phyloP scores from a whole-genome alignment of 306 rosid species.

The Vicia faba region DNA sequence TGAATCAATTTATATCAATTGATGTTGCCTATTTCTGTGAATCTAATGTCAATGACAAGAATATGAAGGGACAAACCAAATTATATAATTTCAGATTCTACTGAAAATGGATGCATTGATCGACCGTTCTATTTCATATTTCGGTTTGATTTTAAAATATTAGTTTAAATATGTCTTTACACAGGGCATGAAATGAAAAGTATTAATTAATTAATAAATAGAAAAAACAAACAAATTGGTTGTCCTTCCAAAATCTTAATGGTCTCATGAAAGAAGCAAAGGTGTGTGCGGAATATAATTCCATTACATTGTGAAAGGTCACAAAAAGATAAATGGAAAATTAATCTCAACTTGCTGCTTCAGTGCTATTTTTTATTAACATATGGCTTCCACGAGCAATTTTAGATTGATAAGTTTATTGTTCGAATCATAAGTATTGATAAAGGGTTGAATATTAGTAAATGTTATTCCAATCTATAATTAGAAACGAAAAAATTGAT shows the following conservation, averaged over 20 bases:
- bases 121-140: neutral
- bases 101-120: neutral
- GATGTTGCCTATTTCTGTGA: too few species aligned
- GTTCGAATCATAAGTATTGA: too few species aligned
- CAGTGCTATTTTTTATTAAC: too few species aligned
- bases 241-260: neutral
- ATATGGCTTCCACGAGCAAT: too few species aligned
- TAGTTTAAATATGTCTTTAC: constrained; percentile 1
- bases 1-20: too few species aligned
- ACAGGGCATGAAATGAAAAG: neutral
- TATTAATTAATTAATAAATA: neutral
- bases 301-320: constrained; percentile 17
- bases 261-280: neutral
- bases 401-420: too few species aligned
- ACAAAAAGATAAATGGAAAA: neutral
- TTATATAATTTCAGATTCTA: neutral
- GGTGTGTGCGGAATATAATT: neutral
- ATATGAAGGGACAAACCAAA: too few species aligned
- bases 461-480: too few species aligned
- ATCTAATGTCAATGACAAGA: too few species aligned
- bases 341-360: too few species aligned
- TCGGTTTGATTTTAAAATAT: neutral
- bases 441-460: too few species aligned
- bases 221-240: neutral
- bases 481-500: too few species aligned